Conservation (phyloP, 2,329 filamentous ascomycete species). For the Fusarium haematococcum region DNA sequence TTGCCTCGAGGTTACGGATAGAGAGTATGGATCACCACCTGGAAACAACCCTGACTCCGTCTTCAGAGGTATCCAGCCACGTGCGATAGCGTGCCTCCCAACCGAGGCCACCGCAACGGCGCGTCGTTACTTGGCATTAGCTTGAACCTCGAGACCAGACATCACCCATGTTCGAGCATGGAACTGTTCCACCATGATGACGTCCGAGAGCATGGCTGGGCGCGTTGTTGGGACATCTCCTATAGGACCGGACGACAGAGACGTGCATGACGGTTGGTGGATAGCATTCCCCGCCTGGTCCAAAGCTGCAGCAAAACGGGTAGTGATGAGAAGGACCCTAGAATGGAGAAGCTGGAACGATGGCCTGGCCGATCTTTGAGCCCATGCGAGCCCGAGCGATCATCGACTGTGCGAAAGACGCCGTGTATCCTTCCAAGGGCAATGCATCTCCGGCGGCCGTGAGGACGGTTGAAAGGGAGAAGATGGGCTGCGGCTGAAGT, state of each 20-base stretch:
- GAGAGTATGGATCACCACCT: conserved; percentile 18
- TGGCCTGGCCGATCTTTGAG: conserved; percentile 20
- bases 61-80: conserved; percentile 15
- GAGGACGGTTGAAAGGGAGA: conserved; percentile 3
- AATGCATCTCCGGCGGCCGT: background rate
- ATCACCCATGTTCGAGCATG: conserved; percentile 18
- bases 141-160: conserved; percentile 7
- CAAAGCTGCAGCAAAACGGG: conserved; percentile 24
- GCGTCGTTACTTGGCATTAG: conserved; percentile 25
- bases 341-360: conserved; percentile 8
- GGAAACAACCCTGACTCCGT: background rate
- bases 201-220: conserved; percentile 23
- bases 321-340: conserved; percentile 9
- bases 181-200: conserved; percentile 27
- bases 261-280: conserved; percentile 24
- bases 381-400: conserved; percentile 9
- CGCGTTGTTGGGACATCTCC: conserved; percentile 18
- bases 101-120: conserved; percentile 27
- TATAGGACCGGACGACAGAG: conserved; percentile 10
- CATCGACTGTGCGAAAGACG: background rate
- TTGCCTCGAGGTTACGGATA: background rate
- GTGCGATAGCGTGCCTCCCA: conserved; percentile 26
- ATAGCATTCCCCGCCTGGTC: conserved; percentile 16
- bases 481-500: conserved; percentile 3
- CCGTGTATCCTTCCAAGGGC: conserved; percentile 12